phyloP scores from a whole-genome alignment of 768 basidiomycete species.

The Podaxis sp. region DNA sequence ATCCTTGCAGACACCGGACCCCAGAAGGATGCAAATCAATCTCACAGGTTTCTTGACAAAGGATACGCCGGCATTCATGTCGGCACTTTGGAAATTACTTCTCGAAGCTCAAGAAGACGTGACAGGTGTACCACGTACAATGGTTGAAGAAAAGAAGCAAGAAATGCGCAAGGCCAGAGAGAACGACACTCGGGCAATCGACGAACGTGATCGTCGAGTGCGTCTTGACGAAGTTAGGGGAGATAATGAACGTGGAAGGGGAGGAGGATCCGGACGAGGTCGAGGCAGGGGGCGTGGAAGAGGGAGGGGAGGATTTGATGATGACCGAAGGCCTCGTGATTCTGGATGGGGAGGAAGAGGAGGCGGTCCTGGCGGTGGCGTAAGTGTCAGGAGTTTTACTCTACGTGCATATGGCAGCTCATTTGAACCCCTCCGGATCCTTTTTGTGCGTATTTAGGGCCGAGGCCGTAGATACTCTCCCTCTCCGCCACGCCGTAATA shows the following conservation, averaged over 20 bases:
- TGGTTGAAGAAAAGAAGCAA: slow-evolving; percentile 90
- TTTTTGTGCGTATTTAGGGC: slow-evolving; percentile 27
- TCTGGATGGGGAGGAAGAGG: slow-evolving; percentile 71
- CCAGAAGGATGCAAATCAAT: slow-evolving; percentile 93
- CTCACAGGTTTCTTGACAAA: slow-evolving; percentile 90
- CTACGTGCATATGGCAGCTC: not conserved
- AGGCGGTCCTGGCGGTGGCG: slow-evolving; percentile 39
- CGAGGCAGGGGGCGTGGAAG: slow-evolving; percentile 61
- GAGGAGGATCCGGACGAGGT: slow-evolving; percentile 59
- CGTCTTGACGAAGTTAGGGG: slow-evolving; percentile 70
- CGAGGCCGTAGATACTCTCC: slow-evolving; percentile 48
- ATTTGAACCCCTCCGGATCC: not conserved
- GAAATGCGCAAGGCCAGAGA: slow-evolving; percentile 77
- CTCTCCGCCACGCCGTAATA: slow-evolving; percentile 30
- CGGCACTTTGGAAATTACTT: slow-evolving; percentile 84
- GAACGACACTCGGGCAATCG: slow-evolving; percentile 61
- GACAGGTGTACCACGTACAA: slow-evolving; percentile 86
- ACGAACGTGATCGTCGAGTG: slow-evolving; percentile 67
- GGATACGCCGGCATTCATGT: slow-evolving; percentile 86
- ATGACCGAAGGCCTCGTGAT: slow-evolving; percentile 44
- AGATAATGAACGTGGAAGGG: slow-evolving; percentile 49
- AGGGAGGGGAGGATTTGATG: slow-evolving; percentile 46
- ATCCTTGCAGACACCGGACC: slow-evolving; percentile 72
- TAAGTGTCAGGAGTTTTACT: slow-evolving; percentile 17
- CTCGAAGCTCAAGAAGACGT: slow-evolving; percentile 88